Evolutionary conservation across 495 filamentous ascomycete genomes (phyloP).

Genomic region (Niebla homalea): DNA sequence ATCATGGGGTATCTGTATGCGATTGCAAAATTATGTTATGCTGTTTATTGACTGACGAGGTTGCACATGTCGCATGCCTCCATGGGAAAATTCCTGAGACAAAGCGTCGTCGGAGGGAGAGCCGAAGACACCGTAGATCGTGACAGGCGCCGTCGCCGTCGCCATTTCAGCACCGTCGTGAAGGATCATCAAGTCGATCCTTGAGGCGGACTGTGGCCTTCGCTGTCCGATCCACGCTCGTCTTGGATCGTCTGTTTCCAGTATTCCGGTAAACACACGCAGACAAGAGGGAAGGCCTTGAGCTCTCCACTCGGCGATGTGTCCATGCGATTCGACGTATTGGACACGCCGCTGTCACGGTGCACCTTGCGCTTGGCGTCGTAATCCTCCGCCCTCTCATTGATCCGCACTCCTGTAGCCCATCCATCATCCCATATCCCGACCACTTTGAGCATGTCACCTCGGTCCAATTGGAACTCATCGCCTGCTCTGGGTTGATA

Average conservation of each 20-base stretch:
- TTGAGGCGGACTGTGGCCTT: slow-evolving; percentile 7
- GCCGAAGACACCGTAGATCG: neutral
- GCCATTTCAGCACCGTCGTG: no score
- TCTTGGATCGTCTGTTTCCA: slow-evolving; percentile 97
- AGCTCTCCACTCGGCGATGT: slow-evolving; percentile 69
- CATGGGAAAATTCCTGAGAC: neutral
- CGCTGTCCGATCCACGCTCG: slow-evolving; percentile 38
- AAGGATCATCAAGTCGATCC: neutral
- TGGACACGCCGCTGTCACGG: slow-evolving; percentile 87
- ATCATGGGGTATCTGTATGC: slow-evolving; percentile 1
- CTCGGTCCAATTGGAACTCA: slow-evolving; percentile 86
- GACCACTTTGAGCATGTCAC: slow-evolving; percentile 97
- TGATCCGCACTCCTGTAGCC: slow-evolving; percentile 81
- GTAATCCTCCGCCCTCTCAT: slow-evolving; percentile 80
- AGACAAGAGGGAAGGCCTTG: slow-evolving; percentile 96
- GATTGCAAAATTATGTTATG: no score
- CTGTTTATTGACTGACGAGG: no score
- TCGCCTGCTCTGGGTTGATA: slow-evolving; percentile 89
- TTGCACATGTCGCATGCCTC: no score
- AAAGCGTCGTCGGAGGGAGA: neutral
- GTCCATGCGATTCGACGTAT: slow-evolving; percentile 52
- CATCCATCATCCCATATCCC: slow-evolving; percentile 99
- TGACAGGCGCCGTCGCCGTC: no score
- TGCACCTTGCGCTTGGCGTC: slow-evolving; percentile 62
- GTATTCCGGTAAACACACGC: slow-evolving; percentile 91